phyloP scores from a whole-genome alignment of 2,329 filamentous ascomycete genomes.

The Alternaria consortialis region DNA sequence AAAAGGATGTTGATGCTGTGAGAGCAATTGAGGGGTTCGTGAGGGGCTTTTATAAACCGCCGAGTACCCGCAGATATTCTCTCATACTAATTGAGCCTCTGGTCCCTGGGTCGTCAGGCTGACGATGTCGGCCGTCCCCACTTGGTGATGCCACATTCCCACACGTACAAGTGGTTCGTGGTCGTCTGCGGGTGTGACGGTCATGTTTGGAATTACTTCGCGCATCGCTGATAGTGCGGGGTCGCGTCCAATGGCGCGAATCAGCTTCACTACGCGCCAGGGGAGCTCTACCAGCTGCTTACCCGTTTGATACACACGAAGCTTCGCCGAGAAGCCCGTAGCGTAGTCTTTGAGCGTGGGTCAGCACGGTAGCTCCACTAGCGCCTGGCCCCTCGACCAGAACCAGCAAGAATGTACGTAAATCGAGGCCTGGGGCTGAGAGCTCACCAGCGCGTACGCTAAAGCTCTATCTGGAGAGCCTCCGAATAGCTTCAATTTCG shows the following conservation, averaged over 20 bases:
- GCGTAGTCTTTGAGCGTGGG: conserved; percentile 23
- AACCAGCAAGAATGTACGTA: conserved; percentile 29
- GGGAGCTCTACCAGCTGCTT: conserved; percentile 23
- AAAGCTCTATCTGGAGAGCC: conserved; percentile 25
- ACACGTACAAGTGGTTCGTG: conserved; percentile 31
- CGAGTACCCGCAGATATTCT: conserved; percentile 30
- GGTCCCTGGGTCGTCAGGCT: conserved; percentile 33
- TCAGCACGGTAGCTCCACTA: conserved; percentile 15
- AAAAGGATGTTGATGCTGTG: conserved; percentile 26
- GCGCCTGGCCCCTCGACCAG: conserved; percentile 22
- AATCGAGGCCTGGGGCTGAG: conserved; percentile 23
- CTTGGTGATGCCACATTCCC: conserved; percentile 37
- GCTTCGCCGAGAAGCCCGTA: conserved; percentile 25
- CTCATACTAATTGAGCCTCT: conserved; percentile 21
- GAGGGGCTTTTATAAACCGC: conserved; percentile 43
- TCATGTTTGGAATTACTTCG: conserved; percentile 46
- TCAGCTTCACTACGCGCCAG: conserved; percentile 32
- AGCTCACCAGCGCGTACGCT: conserved; percentile 19
- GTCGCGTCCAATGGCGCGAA: conserved; percentile 46
- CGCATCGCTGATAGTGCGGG: conserved; percentile 46
- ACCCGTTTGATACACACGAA: conserved; percentile 23
- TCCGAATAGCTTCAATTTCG: conserved; percentile 24
- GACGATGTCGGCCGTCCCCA: conserved; percentile 42
- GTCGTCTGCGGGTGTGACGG: conserved; percentile 37
- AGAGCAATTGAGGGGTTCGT: conserved; percentile 31